Conservation (phyloP, 208 protist species). For the Leptomonas pyrrhocoris region DNA sequence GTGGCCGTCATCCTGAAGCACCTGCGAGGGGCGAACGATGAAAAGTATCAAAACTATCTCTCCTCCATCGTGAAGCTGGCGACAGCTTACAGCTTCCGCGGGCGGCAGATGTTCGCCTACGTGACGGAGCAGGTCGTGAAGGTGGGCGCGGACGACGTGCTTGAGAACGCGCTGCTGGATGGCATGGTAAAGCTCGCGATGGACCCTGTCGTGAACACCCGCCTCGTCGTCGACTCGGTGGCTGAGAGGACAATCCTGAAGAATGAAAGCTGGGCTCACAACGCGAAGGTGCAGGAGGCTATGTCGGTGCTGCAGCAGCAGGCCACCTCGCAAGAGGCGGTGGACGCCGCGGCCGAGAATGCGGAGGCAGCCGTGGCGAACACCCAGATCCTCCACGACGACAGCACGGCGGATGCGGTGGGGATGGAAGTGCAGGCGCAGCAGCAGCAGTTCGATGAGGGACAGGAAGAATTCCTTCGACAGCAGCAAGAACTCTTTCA, state of each 20-base stretch:
- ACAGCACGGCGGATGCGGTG: conserved; percentile 8
- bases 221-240: conserved; percentile 73
- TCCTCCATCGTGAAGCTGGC: conserved; percentile 76
- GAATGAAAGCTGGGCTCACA: conserved; percentile 43
- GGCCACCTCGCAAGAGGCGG: conserved; percentile 28
- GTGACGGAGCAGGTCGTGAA: conserved; percentile 81
- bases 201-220: conserved; percentile 91
- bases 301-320: conserved; percentile 38
- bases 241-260: conserved; percentile 56
- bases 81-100: conserved; percentile 77
- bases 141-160: conserved; percentile 65
- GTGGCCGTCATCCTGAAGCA: conserved; percentile 79
- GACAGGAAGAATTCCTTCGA: too few species aligned
- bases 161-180: conserved; percentile 65
- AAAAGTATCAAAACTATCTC: conserved; percentile 58
- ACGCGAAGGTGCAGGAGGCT: conserved; percentile 59
- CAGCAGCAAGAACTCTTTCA: too few species aligned
- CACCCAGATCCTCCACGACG: conserved; percentile 29
- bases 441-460: conserved; percentile 19
- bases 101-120: conserved; percentile 89
- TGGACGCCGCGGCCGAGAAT: conserved; percentile 31
- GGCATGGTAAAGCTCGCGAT: conserved; percentile 67
- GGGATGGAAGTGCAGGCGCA: conserved; percentile 25
- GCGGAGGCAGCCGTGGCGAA: conserved; percentile 32
- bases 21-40: conserved; percentile 40